Evolutionary conservation across 768 basidiomycete species (phyloP), one percentile per base, ranked within the genome.

Genomic region (Russula griseocarnosa): DNA sequence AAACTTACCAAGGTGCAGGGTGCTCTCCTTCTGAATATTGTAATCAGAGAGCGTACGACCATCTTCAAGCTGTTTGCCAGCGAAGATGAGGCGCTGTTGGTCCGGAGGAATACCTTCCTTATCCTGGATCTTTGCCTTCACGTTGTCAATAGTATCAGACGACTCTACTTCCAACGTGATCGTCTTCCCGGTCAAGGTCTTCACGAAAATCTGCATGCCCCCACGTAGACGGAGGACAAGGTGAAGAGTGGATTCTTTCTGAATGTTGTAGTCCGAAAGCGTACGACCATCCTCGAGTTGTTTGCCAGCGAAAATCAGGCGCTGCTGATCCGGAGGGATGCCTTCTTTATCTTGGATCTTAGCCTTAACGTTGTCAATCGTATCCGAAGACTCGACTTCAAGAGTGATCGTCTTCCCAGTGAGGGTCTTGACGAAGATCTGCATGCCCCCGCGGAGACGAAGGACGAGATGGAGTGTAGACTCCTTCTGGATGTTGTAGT

Each of bases 401-500:
- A 67, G 58, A 1, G 66, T 65, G 28, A 67, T 65, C 50, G 66
- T 67, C 58, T 67, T 67, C 5, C 66, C 66, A 10, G 66, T 67
- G 40, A 67, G 42, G 0, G 66, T 67, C 59, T 67, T 67, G 20
- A 67, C 66, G 16, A 67, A 67, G 7, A 65, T 67, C 55, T 67
- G 66, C 66, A 67, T 67, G 28, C 63, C 66, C 4, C 66, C 66
- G 30, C 66, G 66, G 9, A 67, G 63, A 60, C 66, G 66, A n/a
- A 67, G 63, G 20, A 67, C 66, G 50, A 73, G 71, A 44, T 72
- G 71, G 13, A 72, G 69, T 5, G 71, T 71, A 20, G 69, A 70
- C 69, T 73, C 72, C 63, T 73, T 73, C 69, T 72, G 72, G 36
- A 73, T 72, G 64, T 72, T 72, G 61, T 73, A 73, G 50, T 73